Percentiles rank a stretch among this genome's conserved stretches.
Conservation (phyloP, 2,329 filamentous ascomycete species). For the Fusarium multiceps region DNA sequence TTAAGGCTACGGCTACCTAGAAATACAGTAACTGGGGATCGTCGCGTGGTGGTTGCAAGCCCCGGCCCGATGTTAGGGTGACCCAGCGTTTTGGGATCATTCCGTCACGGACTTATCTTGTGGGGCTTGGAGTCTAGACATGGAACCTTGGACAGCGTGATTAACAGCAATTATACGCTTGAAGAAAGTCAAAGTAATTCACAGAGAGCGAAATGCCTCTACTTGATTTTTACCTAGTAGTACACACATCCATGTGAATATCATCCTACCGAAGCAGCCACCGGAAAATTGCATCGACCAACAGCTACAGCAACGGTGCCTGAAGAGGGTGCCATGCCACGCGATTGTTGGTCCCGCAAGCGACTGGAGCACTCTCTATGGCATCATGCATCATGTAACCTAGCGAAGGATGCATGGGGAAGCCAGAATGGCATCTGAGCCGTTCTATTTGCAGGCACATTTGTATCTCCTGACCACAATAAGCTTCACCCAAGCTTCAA, state of each 20-base stretch:
- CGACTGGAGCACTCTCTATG: conserved; percentile 28
- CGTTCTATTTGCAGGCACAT: conserved; percentile 28
- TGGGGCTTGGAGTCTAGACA: conserved; percentile 25
- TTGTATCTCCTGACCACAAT: conserved; percentile 18
- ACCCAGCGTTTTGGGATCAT: conserved; percentile 41
- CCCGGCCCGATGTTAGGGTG: conserved; percentile 38
- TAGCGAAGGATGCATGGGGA: conserved; percentile 22
- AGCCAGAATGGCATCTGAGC: conserved; percentile 21
- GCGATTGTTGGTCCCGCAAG: conserved; percentile 23
- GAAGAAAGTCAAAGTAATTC: neutral
- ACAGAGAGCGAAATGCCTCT: neutral
- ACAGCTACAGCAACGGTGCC: neutral
- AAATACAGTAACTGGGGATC: conserved; percentile 7
- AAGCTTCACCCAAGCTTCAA: neutral
- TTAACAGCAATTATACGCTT: neutral
- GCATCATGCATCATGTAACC: conserved; percentile 38
- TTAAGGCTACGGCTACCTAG: neutral
- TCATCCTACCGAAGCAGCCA: neutral
- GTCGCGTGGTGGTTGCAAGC: conserved; percentile 39
- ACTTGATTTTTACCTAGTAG: neutral
- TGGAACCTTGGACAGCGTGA: neutral
- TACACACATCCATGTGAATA: neutral
- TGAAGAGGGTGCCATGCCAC: conserved; percentile 15
- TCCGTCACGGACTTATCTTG: conserved; percentile 26
- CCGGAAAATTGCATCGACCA: conserved; percentile 7